Percentiles rank a stretch among this genome's conserved stretches.
These are phyloP conservation scores for Pythium pyrilobum DNA, from an alignment of 352 stramenopile species.

Conservation along the genomic window DNA sequence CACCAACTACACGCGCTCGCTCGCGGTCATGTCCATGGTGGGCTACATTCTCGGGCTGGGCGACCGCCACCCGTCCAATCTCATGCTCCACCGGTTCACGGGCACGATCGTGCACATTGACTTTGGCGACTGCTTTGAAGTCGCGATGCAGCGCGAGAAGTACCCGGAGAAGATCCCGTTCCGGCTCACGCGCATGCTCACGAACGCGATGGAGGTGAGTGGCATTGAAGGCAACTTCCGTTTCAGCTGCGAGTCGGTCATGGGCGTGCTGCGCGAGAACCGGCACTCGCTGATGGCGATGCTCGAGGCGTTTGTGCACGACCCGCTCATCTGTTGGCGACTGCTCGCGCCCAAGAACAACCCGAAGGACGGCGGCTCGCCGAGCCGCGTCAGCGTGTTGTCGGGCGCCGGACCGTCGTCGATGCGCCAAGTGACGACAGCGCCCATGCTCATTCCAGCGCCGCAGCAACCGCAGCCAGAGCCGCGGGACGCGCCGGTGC, in stretches of 20 bases:
- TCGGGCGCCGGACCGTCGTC: conserved; percentile 3
- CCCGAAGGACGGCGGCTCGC: conserved; percentile 15
- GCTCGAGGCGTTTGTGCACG: conserved; percentile 99
- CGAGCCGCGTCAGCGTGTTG: not conserved
- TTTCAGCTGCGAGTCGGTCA: conserved; percentile 97
- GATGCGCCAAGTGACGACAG: not conserved
- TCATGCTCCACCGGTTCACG: conserved; percentile 99
- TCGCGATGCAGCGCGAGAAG: conserved; percentile 99
- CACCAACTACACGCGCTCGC: conserved; percentile 96
- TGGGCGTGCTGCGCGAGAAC: conserved; percentile 98
- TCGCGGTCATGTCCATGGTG: conserved; percentile 99
- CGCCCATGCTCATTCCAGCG: not conserved
- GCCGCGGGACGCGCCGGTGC: too few relatives aligned
- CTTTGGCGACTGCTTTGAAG: conserved; percentile 99
- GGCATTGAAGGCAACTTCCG: conserved; percentile 99
- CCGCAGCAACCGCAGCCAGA: not conserved
- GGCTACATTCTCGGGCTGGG: conserved; percentile 99
- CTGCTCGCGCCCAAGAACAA: conserved; percentile 62
- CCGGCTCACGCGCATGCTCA: conserved; percentile 99
- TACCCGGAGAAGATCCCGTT: conserved; percentile 99
- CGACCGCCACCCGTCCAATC: conserved; percentile 99
- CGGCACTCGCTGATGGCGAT: conserved; percentile 99
- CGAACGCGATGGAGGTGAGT: conserved; percentile 99
- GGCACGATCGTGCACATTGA: conserved; percentile 99
- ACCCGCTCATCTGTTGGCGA: conserved; percentile 99